Base-by-base conservation (phyloP, 2,329 filamentous ascomycete species). In the Byssochlamys sp. region DNA sequence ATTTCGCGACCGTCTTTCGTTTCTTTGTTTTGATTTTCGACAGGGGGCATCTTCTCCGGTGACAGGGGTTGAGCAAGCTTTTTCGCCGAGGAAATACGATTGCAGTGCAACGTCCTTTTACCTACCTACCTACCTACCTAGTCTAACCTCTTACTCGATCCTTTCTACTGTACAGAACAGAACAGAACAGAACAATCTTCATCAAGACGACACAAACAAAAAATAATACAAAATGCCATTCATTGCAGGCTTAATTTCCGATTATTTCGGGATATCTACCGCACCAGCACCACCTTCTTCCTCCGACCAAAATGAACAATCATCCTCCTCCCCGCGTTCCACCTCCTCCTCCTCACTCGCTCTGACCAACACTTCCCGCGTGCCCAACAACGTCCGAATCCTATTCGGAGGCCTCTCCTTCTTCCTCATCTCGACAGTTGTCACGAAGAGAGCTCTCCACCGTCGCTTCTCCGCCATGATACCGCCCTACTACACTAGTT, bases 391-490 rank as follows among this genome's bases (percentile, higher is more conserved):
- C 63, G 62, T 68, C 50, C 75, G 74, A 60, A 72, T 96, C 59
- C 87, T 94, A 72, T 78, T 86, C 65, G 84, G 86, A 60, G 92
- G 92, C 49, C 81, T 88, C 10, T 79, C 83, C 57, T 95, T 95
- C 74, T 82, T 95, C 62, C 77, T 83, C 25, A 79, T 91, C 61
- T 89, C 90, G 1, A 78, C 88, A 1, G 69, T 86, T 56, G 77
- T 95, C 29, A 88, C 89, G 1, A 81, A 87, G 29, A 84, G 91
- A 54, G 81, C 90, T 7, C 78, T 95, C 35, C 70, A 77, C 49
- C 82, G 85, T 51, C 86, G 88, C 63, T 80, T 82, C 58, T 70
- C 82, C 25, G 78, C 82, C 25, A 76, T 83, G 11, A 75, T 83
- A 45, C 91, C 91, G 10, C 82, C 81, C 52, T 92, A 88, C 77